These are phyloP conservation scores for Viscum album DNA, from an alignment of 177 flowering plant species.

Conservation along the genomic window DNA sequence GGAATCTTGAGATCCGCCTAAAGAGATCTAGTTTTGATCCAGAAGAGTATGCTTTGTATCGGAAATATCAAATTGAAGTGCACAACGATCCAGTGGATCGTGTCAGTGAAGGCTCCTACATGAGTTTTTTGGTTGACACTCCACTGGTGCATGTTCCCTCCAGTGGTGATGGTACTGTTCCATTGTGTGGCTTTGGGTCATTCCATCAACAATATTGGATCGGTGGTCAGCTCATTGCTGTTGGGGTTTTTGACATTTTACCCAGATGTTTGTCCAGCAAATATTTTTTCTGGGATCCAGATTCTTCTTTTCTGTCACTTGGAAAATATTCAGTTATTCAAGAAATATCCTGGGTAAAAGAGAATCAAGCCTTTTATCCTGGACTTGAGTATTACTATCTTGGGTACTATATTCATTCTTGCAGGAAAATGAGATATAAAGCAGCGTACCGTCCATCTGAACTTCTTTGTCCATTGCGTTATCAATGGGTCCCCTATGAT, in stretches of 20 bases:
- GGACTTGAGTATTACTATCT: slow-evolving; percentile 82
- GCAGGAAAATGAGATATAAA: slow-evolving; percentile 93
- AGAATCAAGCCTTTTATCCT: slow-evolving; percentile 55
- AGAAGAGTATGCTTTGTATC: slow-evolving; percentile 70
- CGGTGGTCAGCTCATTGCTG: slow-evolving; percentile 83
- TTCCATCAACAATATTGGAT: slow-evolving; percentile 87
- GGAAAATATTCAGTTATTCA: slow-evolving; percentile 84
- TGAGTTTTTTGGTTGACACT: slow-evolving; percentile 65
- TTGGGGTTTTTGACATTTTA: slow-evolving; percentile 90
- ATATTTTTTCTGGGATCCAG: slow-evolving; percentile 97
- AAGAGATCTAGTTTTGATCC: slow-evolving; percentile 79
- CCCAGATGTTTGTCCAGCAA: slow-evolving; percentile 90
- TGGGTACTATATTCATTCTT: slow-evolving; percentile 89
- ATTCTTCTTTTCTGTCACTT: slow-evolving; percentile 62
- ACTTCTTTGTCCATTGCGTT: slow-evolving; percentile 88
- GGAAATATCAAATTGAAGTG: slow-evolving; percentile 65
- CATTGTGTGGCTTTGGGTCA: slow-evolving; percentile 92
- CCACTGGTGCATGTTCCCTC: slow-evolving; percentile 68
- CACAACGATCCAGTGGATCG: slow-evolving; percentile 65
- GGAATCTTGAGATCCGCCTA: slow-evolving; percentile 58
- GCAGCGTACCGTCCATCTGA: slow-evolving; percentile 87
- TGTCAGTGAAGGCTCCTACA: slow-evolving; percentile 57
- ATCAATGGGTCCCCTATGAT: slow-evolving; percentile 75
- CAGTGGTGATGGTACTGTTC: slow-evolving; percentile 45
- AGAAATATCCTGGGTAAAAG: slow-evolving; percentile 76